A percentile compares a stretch with the other conserved stretches of the same genome.
Evolutionary conservation across 1,284 basidiomycete species (phyloP).

Genomic region (Rhizopogon hawkerae): DNA sequence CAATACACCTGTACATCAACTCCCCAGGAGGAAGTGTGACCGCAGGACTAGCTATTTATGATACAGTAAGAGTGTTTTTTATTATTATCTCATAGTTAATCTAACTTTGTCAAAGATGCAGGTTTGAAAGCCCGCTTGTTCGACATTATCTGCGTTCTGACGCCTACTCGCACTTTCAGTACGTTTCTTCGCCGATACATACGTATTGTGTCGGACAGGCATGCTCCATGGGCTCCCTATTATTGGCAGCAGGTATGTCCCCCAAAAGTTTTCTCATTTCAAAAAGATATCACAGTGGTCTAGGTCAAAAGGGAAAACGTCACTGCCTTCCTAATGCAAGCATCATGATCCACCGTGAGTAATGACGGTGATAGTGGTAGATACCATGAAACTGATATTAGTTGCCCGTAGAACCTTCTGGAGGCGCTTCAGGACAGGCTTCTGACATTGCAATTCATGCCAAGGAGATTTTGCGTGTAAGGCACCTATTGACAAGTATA

Average conservation of each 20-base stretch:
- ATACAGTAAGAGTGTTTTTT: slow-evolving; percentile 54
- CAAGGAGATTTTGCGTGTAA: slow-evolving; percentile 84
- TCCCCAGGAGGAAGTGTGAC: slow-evolving; percentile 92
- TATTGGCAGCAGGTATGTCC: slow-evolving; percentile 67
- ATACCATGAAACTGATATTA: slow-evolving; percentile 8
- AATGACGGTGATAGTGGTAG: slow-evolving; percentile 10
- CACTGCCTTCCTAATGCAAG: slow-evolving; percentile 86
- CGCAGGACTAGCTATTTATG: slow-evolving; percentile 89
- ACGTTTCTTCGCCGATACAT: slow-evolving; percentile 87
- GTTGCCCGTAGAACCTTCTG: slow-evolving; percentile 70
- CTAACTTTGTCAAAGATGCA: slow-evolving; percentile 53
- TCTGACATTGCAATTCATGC: slow-evolving; percentile 92
- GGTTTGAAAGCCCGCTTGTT: slow-evolving; percentile 33
- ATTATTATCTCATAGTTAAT: slow-evolving; percentile 8
- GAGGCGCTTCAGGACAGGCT: slow-evolving; percentile 88
- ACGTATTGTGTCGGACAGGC: slow-evolving; percentile 92
- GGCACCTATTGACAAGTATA: slow-evolving; percentile 73
- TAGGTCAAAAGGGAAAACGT: slow-evolving; percentile 75
- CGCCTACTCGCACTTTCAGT: slow-evolving; percentile 37
- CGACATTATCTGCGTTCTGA: not conserved
- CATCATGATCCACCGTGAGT: slow-evolving; percentile 94
- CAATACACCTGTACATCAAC: slow-evolving; percentile 92
- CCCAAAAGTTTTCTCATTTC: slow-evolving; percentile 7
- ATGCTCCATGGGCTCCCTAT: slow-evolving; percentile 86
- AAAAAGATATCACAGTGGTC: slow-evolving; percentile 10